Conservation (phyloP, 2,329 filamentous ascomycete genomes). For the Davidsoniella australis region DNA sequence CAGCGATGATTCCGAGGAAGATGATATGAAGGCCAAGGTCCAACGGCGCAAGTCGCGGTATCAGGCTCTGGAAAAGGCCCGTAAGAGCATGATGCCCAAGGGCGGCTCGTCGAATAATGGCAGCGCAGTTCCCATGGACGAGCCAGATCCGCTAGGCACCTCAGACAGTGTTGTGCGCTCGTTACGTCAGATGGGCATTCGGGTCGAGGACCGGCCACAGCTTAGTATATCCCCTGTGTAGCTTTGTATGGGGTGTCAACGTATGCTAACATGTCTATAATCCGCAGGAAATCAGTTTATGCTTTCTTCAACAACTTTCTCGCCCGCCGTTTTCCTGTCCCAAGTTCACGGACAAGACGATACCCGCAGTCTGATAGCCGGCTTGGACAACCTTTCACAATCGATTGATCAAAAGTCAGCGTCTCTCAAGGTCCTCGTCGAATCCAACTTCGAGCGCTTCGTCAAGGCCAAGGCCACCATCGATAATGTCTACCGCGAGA, state of each 20-base stretch:
- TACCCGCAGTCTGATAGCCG: conserved; percentile 61
- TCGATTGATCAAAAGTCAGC: conserved; percentile 98
- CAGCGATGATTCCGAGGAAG: conserved; percentile 47
- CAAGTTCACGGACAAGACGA: conserved; percentile 79
- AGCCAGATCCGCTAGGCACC: conserved; percentile 79
- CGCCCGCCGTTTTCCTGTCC: conserved; percentile 76
- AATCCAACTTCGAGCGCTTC: conserved; percentile 96
- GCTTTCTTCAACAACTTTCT: conserved; percentile 89
- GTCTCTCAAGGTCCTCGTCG: conserved; percentile 86
- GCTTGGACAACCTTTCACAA: conserved; percentile 68
- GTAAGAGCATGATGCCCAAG: conserved; percentile 43
- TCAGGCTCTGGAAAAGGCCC: conserved; percentile 62
- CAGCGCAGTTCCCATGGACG: conserved; percentile 72
- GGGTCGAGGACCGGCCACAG: conserved; percentile 67
- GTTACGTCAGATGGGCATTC: conserved; percentile 57
- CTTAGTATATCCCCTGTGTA: conserved; percentile 38
- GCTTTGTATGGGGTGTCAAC: conserved; percentile 1
- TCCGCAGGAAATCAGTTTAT: conserved; percentile 70
- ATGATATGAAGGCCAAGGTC: conserved; percentile 30
- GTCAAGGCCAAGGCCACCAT: conserved; percentile 95
- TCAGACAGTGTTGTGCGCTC: conserved; percentile 73
- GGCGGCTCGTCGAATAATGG: conserved; percentile 22
- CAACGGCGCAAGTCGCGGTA: conserved; percentile 60
- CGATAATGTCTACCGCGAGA: conserved; percentile 96
- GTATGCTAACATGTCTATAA: conserved; percentile 13